phyloP scores from a whole-genome alignment of 2,329 filamentous ascomycete genomes.

The Neonectria hederae region DNA sequence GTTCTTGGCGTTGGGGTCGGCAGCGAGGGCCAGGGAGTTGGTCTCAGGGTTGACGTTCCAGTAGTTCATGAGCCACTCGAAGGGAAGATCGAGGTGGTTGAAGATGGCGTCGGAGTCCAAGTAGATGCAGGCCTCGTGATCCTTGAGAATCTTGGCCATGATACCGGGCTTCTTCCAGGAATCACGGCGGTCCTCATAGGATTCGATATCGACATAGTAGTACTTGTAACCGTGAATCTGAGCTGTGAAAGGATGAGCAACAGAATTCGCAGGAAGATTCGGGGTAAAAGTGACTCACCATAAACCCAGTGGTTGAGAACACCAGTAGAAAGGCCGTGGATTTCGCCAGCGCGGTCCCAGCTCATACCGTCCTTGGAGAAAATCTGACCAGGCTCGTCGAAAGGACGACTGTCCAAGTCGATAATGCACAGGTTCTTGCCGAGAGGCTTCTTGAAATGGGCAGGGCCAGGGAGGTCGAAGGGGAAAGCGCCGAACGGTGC shows the following conservation, averaged over 20 bases:
- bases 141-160: constrained; percentile 53
- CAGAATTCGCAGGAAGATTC: neutral
- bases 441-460: constrained; percentile 47
- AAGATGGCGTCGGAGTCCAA: constrained; percentile 58
- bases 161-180: constrained; percentile 58
- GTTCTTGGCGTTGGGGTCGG: constrained; percentile 49
- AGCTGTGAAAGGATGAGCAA: constrained; percentile 44
- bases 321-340: constrained; percentile 52
- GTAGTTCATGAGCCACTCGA: constrained; percentile 60
- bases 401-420: constrained; percentile 55
- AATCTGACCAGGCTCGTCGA: constrained; percentile 48
- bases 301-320: constrained; percentile 58
- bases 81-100: constrained; percentile 53
- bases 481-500: constrained; percentile 47
- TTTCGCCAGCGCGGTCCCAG: constrained; percentile 46
- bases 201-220: constrained; percentile 54
- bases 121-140: constrained; percentile 56
- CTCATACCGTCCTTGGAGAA: constrained; percentile 48
- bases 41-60: constrained; percentile 52
- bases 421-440: constrained; percentile 56
- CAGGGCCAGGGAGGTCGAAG: constrained; percentile 41
- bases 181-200: constrained; percentile 52
- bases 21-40: constrained; percentile 54
- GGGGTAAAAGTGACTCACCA: constrained; percentile 38
- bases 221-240: constrained; percentile 59